phyloP scores from a whole-genome alignment of 352 stramenopile genomes.

The Phytophthora europaea region DNA sequence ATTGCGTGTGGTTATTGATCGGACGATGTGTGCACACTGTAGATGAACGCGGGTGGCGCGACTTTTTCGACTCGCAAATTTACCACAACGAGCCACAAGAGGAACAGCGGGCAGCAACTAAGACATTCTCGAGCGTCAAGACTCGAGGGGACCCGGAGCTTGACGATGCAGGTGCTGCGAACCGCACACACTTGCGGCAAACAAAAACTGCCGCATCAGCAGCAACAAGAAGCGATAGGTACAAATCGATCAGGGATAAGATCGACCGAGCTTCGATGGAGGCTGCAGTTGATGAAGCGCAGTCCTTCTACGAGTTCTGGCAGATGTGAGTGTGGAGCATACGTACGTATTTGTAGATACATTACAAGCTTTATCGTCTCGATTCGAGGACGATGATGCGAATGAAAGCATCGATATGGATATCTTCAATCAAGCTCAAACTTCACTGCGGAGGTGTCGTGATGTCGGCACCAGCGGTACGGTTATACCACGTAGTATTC shows the following conservation, averaged over 20 bases:
- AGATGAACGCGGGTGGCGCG: conserved; percentile 57
- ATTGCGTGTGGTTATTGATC: not conserved
- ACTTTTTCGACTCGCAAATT: conserved; percentile 66
- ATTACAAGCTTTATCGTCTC: conserved; percentile 3
- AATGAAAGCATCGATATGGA: conserved; percentile 19
- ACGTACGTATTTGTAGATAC: conserved; percentile 22
- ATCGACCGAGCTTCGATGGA: conserved; percentile 44
- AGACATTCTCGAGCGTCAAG: conserved; percentile 7
- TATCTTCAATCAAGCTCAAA: conserved; percentile 27
- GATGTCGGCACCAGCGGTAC: not conserved
- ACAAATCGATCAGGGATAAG: conserved; percentile 32
- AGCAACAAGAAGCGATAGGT: conserved; percentile 16
- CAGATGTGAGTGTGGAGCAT: conserved; percentile 35
- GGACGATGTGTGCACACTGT: conserved; percentile 17
- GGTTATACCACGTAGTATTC: not conserved
- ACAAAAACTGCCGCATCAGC: conserved; percentile 10
- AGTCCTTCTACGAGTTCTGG: conserved; percentile 49
- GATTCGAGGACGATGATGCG: conserved; percentile 20
- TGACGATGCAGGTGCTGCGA: conserved; percentile 4
- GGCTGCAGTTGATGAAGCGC: conserved; percentile 41
- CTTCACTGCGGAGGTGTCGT: conserved; percentile 5
- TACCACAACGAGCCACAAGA: conserved; percentile 36
- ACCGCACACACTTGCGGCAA: conserved; percentile 17
- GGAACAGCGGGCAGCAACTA: conserved; percentile 25
- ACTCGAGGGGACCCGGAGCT: not conserved